Evolutionary conservation across 106 monocot genomes (phyloP).

Genomic region (Chionographis japonica): DNA sequence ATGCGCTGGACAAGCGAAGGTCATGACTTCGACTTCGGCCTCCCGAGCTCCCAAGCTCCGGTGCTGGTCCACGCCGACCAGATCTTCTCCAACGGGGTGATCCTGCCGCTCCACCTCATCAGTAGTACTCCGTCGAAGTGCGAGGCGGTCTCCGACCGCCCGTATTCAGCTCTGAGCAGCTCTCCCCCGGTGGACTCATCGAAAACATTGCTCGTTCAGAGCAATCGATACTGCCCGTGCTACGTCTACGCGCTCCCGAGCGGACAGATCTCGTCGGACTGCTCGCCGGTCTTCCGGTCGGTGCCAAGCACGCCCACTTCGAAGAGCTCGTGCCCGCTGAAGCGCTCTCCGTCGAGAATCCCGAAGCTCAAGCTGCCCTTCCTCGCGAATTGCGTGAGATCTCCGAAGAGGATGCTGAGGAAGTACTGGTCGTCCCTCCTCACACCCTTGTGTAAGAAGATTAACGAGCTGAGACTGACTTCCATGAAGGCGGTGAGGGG

Average conservation of each 20-base stretch:
- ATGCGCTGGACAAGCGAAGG: slow-evolving; percentile 12
- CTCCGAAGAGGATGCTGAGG: slow-evolving; percentile 15
- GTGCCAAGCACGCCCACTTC: not conserved
- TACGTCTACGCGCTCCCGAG: not conserved
- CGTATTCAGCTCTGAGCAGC: not conserved
- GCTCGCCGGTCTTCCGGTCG: not conserved
- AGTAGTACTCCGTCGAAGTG: too few relatives aligned
- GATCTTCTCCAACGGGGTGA: slow-evolving; percentile 18
- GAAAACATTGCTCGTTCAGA: slow-evolving; percentile 13
- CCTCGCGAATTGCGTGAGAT: not conserved
- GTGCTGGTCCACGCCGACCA: slow-evolving; percentile 11
- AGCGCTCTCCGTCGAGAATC: not conserved
- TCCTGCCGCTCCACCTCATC: slow-evolving; percentile 10
- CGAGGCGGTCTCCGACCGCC: too few relatives aligned
- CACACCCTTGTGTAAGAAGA: slow-evolving; percentile 27
- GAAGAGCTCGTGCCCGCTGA: not conserved
- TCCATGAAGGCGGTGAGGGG: not conserved
- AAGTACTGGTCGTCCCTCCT: slow-evolving; percentile 35
- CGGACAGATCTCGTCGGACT: not conserved
- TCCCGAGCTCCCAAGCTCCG: slow-evolving; percentile 5
- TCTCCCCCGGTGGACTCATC: slow-evolving; percentile 18
- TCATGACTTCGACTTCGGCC: not conserved
- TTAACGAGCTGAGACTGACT: slow-evolving; percentile 14
- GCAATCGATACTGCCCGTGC: slow-evolving; percentile 4
- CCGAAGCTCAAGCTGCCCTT: not conserved